Percentiles rank a stretch among this genome's conserved stretches.
Conservation (phyloP, 2,329 filamentous ascomycete species). For the Phoma sp. region DNA sequence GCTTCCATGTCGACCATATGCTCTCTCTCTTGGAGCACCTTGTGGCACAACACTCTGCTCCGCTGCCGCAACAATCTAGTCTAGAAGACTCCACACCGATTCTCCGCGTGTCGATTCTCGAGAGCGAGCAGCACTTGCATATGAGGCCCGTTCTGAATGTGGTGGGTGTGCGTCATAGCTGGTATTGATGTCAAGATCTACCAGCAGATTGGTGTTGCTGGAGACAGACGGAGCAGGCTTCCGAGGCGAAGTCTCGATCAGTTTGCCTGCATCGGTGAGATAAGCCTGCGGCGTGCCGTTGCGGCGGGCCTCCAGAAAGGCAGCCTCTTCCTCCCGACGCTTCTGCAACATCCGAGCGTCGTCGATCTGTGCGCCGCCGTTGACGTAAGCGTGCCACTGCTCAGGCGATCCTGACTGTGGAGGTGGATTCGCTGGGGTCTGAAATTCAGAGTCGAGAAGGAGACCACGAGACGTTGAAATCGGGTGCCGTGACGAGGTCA, state of each 20-base stretch:
- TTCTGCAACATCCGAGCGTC: constrained; percentile 26
- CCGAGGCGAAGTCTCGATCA: constrained; percentile 27
- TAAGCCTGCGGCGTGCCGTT: background rate
- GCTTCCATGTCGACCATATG: no score
- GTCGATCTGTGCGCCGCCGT: constrained; percentile 27
- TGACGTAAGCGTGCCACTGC: constrained; percentile 26
- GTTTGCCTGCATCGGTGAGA: background rate
- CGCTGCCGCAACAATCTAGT: constrained; percentile 5
- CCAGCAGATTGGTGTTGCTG: constrained; percentile 22
- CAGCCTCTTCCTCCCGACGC: constrained; percentile 20
- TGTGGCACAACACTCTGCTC: no score
- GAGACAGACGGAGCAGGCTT: constrained; percentile 14
- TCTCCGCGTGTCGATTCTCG: background rate
- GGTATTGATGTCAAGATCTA: constrained; percentile 24
- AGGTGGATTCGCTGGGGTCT: constrained; percentile 1
- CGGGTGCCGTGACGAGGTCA: background rate
- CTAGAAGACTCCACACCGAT: constrained; percentile 19
- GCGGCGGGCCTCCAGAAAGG: constrained; percentile 13
- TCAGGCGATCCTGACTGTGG: background rate
- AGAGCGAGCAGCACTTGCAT: constrained; percentile 5
- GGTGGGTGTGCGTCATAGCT: background rate
- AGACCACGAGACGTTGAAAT: constrained; percentile 5
- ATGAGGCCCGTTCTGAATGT: background rate
- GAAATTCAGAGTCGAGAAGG: constrained; percentile 8
- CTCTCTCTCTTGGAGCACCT: no score